These are phyloP conservation scores for Hibiscus syriacus DNA, from an alignment of 345 rosid species.

Conservation along the genomic window DNA sequence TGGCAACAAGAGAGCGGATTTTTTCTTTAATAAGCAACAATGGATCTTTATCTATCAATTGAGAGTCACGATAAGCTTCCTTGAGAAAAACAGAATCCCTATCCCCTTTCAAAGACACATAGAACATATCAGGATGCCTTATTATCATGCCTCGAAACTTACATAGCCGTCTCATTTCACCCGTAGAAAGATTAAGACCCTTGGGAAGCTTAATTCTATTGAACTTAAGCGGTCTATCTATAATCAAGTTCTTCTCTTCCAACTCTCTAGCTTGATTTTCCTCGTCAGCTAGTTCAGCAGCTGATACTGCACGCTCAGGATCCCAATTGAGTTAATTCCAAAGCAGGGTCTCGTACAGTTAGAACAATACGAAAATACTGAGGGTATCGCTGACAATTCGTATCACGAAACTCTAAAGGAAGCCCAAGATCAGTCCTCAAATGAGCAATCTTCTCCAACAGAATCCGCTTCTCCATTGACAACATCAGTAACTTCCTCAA, in stretches of 20 bases:
- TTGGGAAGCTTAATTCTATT: slow-evolving; percentile 76
- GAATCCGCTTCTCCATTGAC: slow-evolving; percentile 39
- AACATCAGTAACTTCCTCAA: slow-evolving; percentile 90
- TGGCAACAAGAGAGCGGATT: slow-evolving; percentile 65
- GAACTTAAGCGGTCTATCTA: slow-evolving; percentile 77
- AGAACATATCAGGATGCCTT: slow-evolving; percentile 91
- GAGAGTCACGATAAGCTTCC: slow-evolving; percentile 81
- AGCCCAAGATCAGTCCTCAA: slow-evolving; percentile 82
- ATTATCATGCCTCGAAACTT: slow-evolving; percentile 92
- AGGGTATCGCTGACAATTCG: slow-evolving; percentile 78
- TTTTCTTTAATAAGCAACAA: slow-evolving; percentile 80
- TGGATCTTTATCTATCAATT: slow-evolving; percentile 75
- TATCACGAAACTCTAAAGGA: slow-evolving; percentile 74
- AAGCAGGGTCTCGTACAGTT: slow-evolving; percentile 72
- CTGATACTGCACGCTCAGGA: slow-evolving; percentile 84
- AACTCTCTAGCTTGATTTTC: slow-evolving; percentile 50
- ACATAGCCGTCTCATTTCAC: slow-evolving; percentile 68
- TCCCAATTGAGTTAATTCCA: slow-evolving; percentile 93
- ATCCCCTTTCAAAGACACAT: slow-evolving; percentile 84
- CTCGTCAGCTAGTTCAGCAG: slow-evolving; percentile 80
- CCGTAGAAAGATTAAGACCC: slow-evolving; percentile 77
- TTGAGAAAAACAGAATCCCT: slow-evolving; percentile 93
- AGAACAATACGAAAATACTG: slow-evolving; percentile 79
- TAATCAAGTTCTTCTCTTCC: slow-evolving; percentile 63
- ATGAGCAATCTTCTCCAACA: slow-evolving; percentile 54